Conservation (phyloP, 306 rosid species). For the Lupinus albus region DNA sequence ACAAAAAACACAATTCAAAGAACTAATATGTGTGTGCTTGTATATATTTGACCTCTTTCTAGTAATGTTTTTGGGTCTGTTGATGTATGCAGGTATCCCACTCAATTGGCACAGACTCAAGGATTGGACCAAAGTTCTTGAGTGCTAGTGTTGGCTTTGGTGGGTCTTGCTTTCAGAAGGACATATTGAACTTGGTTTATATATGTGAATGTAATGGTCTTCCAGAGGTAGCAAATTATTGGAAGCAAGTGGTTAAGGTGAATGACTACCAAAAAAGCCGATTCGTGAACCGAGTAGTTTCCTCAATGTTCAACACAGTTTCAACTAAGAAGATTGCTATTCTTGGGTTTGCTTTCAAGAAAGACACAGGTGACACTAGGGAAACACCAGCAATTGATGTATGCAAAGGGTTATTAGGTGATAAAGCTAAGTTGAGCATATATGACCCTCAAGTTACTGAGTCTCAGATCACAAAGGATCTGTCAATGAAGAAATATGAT, state of each 20-base stretch:
- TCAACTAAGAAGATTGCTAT: constrained; percentile 70
- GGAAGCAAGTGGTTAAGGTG: constrained; percentile 83
- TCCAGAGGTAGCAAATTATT: constrained; percentile 82
- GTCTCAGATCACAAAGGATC: constrained; percentile 71
- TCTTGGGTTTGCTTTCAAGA: constrained; percentile 85
- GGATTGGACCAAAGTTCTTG: constrained; percentile 80
- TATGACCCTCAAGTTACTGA: constrained; percentile 79
- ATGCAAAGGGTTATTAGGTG: constrained; percentile 76
- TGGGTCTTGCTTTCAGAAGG: constrained; percentile 94
- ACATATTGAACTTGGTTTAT: constrained; percentile 78
- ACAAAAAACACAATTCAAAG: too few species aligned
- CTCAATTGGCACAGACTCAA: constrained; percentile 75
- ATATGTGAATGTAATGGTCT: constrained; percentile 91
- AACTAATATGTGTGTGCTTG: too few species aligned
- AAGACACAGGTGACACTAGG: constrained; percentile 84
- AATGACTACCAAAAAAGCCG: constrained; percentile 83
- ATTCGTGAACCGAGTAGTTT: constrained; percentile 73
- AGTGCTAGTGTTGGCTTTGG: constrained; percentile 89
- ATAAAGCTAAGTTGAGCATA: constrained; percentile 68
- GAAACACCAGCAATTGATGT: constrained; percentile 90
- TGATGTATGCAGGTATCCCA: constrained; percentile 56
- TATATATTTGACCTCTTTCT: too few species aligned
- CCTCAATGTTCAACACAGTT: constrained; percentile 86
- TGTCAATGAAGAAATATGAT: constrained; percentile 72
- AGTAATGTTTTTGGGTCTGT: too few species aligned